A percentile compares a stretch with the other conserved stretches of the same genome.
Evolutionary conservation across 179 eudicot species (phyloP).

Genomic region (Spergularia azorica): DNA sequence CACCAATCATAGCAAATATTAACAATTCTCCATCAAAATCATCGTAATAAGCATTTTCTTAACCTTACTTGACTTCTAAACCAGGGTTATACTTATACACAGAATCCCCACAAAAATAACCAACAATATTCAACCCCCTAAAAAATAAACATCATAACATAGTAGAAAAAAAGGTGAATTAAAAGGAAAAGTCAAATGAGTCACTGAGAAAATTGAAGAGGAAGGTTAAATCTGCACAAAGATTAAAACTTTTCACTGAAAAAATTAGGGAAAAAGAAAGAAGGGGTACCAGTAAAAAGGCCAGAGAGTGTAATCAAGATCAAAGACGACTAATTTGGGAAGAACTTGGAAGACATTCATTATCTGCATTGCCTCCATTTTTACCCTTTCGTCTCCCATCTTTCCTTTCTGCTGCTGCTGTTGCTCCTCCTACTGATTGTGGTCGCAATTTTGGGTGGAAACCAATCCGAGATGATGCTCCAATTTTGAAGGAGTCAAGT

Average conservation of each 20-base stretch:
- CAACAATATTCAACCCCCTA: not conserved
- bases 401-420: not conserved
- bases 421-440: too few relatives aligned
- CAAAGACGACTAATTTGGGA: slow-evolving; percentile 90
- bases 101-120: not conserved
- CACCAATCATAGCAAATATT: too few relatives aligned
- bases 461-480: too few relatives aligned
- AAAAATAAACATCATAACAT: slow-evolving; percentile 7
- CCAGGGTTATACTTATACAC: not conserved
- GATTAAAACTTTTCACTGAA: too few relatives aligned
- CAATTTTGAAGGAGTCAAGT: too few relatives aligned
- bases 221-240: not conserved
- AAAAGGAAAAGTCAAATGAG: not conserved
- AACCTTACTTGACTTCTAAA: not conserved
- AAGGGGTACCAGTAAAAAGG: slow-evolving; percentile 82
- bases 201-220: not conserved
- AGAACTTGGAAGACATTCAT: slow-evolving; percentile 61
- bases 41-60: not conserved
- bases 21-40: not conserved
- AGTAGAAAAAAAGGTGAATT: not conserved
- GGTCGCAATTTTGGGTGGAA: too few relatives aligned
- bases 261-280: not conserved
- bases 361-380: slow-evolving; percentile 67
- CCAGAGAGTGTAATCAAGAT: slow-evolving; percentile 87
- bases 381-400: slow-evolving; percentile 65